A percentile compares a stretch with the other conserved stretches of the same genome.
Evolutionary conservation across 345 rosid genomes (phyloP).

Genomic region (Syzygium oleosum): DNA sequence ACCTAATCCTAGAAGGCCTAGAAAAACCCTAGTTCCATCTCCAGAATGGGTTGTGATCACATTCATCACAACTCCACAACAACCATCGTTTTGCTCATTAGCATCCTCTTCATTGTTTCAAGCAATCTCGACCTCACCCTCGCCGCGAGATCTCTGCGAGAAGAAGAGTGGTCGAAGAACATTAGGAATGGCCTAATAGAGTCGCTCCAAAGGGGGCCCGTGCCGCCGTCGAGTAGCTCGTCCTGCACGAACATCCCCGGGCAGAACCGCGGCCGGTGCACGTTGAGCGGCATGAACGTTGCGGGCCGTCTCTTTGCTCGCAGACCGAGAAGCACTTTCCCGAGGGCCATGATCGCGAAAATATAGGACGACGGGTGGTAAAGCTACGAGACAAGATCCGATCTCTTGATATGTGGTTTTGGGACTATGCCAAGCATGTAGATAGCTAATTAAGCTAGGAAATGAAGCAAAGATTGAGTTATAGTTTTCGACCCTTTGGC

Average conservation of each 20-base stretch:
- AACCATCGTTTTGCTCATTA: background rate
- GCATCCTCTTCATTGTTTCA: background rate
- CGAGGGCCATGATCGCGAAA: background rate
- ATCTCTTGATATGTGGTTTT: background rate
- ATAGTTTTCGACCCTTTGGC: background rate
- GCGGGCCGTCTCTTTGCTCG: background rate
- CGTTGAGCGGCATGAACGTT: background rate
- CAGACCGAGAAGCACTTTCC: background rate
- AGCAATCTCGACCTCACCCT: background rate
- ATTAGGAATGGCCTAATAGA: background rate
- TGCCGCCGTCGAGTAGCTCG: conserved; percentile 16
- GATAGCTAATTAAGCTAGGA: background rate
- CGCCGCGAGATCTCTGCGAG: conserved; percentile 16
- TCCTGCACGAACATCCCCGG: conserved; percentile 30
- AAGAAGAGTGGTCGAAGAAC: background rate
- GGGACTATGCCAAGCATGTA: background rate
- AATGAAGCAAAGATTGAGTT: background rate
- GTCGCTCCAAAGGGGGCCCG: conserved; percentile 26
- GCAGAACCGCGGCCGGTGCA: conserved; percentile 13
- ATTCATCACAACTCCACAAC: background rate
- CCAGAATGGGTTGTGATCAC: background rate
- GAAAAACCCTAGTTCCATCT: background rate
- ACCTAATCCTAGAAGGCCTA: background rate
- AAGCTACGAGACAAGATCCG: background rate
- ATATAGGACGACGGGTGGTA: background rate